These are phyloP conservation scores for Pseudodiploospora longispora DNA, from an alignment of 2,329 filamentous ascomycete species.

Conservation along the genomic window DNA sequence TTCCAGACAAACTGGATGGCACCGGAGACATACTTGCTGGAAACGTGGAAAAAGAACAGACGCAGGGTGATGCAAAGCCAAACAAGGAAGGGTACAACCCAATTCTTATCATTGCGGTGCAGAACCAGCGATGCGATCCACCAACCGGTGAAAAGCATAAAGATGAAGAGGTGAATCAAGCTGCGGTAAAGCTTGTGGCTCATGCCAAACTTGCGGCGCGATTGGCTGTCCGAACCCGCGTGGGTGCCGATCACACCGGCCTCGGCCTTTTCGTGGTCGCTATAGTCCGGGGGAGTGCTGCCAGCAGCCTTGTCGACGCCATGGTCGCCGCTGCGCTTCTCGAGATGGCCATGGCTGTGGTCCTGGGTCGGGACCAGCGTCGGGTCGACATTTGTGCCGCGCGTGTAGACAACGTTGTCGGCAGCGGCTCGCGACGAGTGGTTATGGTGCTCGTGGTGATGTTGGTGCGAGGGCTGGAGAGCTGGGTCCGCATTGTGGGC, in stretches of 20 bases:
- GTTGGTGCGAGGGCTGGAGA: constrained; percentile 32
- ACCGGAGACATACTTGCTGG: constrained; percentile 55
- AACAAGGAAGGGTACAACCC: constrained; percentile 77
- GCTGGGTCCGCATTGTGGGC: constrained; percentile 24
- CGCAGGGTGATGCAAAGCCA: constrained; percentile 70
- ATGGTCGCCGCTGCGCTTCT: constrained; percentile 27
- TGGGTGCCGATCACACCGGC: constrained; percentile 22
- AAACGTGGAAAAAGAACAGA: constrained; percentile 65
- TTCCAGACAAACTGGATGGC: constrained; percentile 63
- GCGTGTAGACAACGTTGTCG: constrained; percentile 39
- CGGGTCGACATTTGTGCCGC: constrained; percentile 29
- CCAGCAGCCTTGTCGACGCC: constrained; percentile 17
- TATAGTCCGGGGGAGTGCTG: constrained; percentile 27
- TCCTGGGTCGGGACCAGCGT: constrained; percentile 24
- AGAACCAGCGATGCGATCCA: constrained; percentile 69
- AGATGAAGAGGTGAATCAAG: constrained; percentile 38
- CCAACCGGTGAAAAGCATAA: constrained; percentile 48
- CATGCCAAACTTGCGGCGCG: constrained; percentile 17
- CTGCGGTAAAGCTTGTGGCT: constrained; percentile 39
- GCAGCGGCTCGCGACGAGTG: constrained; percentile 29
- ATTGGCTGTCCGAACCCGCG: constrained; percentile 16
- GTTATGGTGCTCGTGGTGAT: constrained; percentile 34
- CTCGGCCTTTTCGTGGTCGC: constrained; percentile 31
- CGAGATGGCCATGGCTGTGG: constrained; percentile 11
- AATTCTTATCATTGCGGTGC: constrained; percentile 65